These are phyloP conservation scores for Luffa aegyptiaca DNA, from an alignment of 306 rosid genomes.

Conservation along the genomic window DNA sequence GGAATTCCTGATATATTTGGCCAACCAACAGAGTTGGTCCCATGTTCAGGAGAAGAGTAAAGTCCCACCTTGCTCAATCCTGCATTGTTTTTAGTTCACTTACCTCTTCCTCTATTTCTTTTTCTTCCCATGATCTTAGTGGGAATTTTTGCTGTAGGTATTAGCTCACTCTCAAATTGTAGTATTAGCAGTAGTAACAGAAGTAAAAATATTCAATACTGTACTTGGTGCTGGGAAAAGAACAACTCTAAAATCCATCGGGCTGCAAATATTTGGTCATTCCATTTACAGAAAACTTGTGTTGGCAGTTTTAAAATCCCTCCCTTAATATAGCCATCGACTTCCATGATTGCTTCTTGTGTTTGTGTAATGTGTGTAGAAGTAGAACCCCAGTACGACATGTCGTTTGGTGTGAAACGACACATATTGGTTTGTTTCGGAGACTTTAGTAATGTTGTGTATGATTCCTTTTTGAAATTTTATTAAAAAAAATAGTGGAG, in stretches of 20 bases:
- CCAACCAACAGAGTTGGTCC: slow-evolving; percentile 48
- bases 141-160: slow-evolving; percentile 22
- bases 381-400: background rate
- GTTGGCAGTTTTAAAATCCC: background rate
- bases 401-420: background rate
- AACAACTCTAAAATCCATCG: background rate
- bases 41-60: slow-evolving; percentile 49
- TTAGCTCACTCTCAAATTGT: background rate
- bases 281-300: background rate
- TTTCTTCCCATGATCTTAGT: slow-evolving; percentile 16
- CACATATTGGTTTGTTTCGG: background rate
- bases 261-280: slow-evolving; percentile 7
- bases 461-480: too few relatives aligned
- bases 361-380: too few relatives aligned
- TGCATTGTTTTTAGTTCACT: slow-evolving; percentile 2
- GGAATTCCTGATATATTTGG: slow-evolving; percentile 81
- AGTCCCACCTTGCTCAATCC: slow-evolving; percentile 13
- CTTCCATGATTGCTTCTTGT: background rate
- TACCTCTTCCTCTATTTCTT: background rate
- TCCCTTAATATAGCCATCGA: background rate
- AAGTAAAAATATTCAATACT: background rate
- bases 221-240: background rate
- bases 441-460: too few relatives aligned
- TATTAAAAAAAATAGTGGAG: too few relatives aligned
- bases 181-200: slow-evolving; percentile 1